Conservation (phyloP, 1,139 yeast species). For the Geotrichum carabidarum region DNA sequence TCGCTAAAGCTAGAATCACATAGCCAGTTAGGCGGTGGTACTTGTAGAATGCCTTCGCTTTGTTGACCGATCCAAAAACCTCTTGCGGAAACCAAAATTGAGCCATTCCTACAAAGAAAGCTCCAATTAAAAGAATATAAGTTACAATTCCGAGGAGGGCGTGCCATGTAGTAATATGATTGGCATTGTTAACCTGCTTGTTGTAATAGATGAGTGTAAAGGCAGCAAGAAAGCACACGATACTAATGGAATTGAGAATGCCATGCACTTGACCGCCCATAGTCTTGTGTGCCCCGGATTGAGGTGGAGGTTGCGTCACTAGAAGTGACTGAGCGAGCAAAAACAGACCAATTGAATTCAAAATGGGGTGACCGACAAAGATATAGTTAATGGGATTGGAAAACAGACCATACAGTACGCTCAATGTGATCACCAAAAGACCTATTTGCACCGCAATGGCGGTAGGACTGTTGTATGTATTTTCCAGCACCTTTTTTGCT, state of each 20-base stretch:
- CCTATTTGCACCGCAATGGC: slow-evolving; percentile 25
- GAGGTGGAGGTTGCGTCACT: slow-evolving; percentile 27
- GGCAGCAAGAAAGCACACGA: slow-evolving; percentile 24
- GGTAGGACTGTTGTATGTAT: slow-evolving; percentile 17
- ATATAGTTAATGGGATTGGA: slow-evolving; percentile 22
- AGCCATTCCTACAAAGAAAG: slow-evolving; percentile 27
- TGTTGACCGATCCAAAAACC: slow-evolving; percentile 30
- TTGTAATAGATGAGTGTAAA: slow-evolving; percentile 28
- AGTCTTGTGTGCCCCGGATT: slow-evolving; percentile 26
- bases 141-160: slow-evolving; percentile 31
- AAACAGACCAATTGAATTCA: slow-evolving; percentile 26
- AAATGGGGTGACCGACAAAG: slow-evolving; percentile 29
- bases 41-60: slow-evolving; percentile 32
- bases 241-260: slow-evolving; percentile 26
- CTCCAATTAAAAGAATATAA: slow-evolving; percentile 22
- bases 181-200: slow-evolving; percentile 28
- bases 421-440: slow-evolving; percentile 16
- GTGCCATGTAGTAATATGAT: slow-evolving; percentile 33
- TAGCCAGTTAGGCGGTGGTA: slow-evolving; percentile 34
- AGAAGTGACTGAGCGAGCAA: slow-evolving; percentile 26
- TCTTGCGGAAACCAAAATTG: slow-evolving; percentile 30
- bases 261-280: slow-evolving; percentile 32
- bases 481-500: slow-evolving; percentile 9
- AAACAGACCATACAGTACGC: slow-evolving; percentile 23
- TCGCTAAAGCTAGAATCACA: slow-evolving; percentile 23